Evolutionary conservation across 352 stramenopile genomes (phyloP), one percentile per base, ranked within the genome.

Genomic region (Globisporangium parvum): DNA sequence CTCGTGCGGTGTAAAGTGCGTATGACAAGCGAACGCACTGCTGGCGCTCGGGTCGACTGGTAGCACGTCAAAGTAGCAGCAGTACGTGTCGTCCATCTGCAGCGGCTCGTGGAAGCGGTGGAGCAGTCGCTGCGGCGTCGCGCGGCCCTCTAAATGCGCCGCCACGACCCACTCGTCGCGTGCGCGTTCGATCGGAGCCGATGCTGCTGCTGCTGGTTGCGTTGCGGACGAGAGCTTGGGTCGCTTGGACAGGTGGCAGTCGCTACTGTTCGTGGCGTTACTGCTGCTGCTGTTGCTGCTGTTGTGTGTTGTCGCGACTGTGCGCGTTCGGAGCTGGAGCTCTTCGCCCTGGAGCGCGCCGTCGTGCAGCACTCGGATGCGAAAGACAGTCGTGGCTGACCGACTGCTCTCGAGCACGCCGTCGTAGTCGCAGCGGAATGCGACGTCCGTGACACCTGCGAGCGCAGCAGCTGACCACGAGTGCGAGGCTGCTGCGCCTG

Each of bases 371-470:
- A 89, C 74, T 6, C 64, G 67, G 33, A 89, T 21, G 14, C 67
- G 57, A 23, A 89, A 60, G 26, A 68, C 61, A 47, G 65, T 73
- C 24, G 63, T 53, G 53, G 80, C 31, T 0, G 67, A 71, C 48
- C 74, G 26, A 49, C 80, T 73, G 0, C 69, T 71, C 47, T 73
- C 69, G 37, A 87, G 55, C 60, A 48, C 60, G n/a, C 79, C 79
- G 20, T 74, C 75, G 54, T 73, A 86, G 39, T 75, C 67, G 35
- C 59, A 66, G 20, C 77, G 68, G 6, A 75, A 52, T 26, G 62
- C 62, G 11, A 53, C 45, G 12, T 42, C 20, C 12, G 17, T 2
- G 14, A 18, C 15, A n/a, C 18, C 39, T n/a, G 39, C 14, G 10
- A 18, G 39, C 15, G 39, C 39, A 20, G 14, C 14, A 45, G 39